A percentile compares a stretch with the other conserved stretches of the same genome.
Evolutionary conservation across 352 stramenopile species (phyloP).

Genomic region (Blastocystis sp.): DNA sequence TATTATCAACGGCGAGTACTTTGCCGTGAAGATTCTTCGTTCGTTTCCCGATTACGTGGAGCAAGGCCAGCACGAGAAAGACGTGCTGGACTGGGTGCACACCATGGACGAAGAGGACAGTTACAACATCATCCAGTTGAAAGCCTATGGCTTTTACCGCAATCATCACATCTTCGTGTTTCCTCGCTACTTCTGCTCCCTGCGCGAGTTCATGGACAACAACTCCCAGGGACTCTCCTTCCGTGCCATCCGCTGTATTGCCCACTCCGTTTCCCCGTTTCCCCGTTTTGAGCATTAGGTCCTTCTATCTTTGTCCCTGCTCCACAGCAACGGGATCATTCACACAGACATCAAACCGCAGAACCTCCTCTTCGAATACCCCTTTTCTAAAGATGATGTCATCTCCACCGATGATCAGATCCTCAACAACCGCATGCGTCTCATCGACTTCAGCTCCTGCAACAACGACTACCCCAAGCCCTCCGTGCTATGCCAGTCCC

Average conservation of each 20-base stretch:
- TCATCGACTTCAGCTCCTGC: slow-evolving; percentile 26
- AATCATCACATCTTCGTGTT: slow-evolving; percentile 25
- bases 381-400: neutral
- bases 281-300: neutral
- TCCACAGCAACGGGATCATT: neutral
- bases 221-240: neutral
- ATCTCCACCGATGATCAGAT: neutral
- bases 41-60: slow-evolving; percentile 12
- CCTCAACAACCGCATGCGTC: neutral
- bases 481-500: neutral
- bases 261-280: neutral
- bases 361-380: neutral
- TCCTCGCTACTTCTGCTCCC: slow-evolving; percentile 10
- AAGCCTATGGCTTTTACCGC: neutral
- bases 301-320: neutral
- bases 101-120: neutral
- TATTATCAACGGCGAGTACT: neutral
- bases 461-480: slow-evolving; percentile 6
- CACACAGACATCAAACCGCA: neutral
- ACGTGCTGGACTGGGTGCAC: neutral
- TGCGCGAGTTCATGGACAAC: neutral
- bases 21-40: slow-evolving; percentile 2
- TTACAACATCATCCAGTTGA: neutral
- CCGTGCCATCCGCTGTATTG: neutral
- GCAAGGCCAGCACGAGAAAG: neutral